Evolutionary conservation across 2,329 filamentous ascomycete species (phyloP).

Genomic region (Fusarium cyanostomum): DNA sequence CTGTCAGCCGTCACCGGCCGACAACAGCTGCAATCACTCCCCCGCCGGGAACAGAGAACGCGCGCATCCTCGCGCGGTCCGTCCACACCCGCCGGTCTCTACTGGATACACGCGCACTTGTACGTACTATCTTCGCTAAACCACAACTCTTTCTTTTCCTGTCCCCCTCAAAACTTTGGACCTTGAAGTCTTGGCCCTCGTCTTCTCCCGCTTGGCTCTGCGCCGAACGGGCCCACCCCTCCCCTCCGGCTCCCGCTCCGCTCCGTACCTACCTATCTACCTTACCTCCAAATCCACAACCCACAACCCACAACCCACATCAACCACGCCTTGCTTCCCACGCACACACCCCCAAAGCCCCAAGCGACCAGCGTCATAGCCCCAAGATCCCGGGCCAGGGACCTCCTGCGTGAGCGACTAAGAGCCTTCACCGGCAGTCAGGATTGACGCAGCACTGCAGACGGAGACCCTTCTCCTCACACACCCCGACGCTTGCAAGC

Average conservation of each 20-base stretch:
- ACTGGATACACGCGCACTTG: conserved; percentile 23
- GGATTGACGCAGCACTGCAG: conserved; percentile 66
- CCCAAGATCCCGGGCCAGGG: conserved; percentile 53
- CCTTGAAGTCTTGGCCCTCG: conserved; percentile 26
- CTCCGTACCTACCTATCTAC: conserved; percentile 22
- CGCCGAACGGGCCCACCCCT: conserved; percentile 37
- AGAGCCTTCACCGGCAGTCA: conserved; percentile 47
- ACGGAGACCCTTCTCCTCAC: conserved; percentile 51
- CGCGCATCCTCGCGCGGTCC: conserved; percentile 34
- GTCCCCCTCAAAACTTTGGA: conserved; percentile 4
- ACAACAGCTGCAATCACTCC: conserved; percentile 21
- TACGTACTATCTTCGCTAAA: conserved; percentile 29
- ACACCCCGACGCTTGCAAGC: conserved; percentile 59
- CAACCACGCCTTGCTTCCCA: conserved; percentile 37
- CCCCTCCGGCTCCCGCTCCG: conserved; percentile 35
- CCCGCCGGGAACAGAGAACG: neutral
- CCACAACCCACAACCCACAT: conserved; percentile 23
- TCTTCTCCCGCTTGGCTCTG: conserved; percentile 17
- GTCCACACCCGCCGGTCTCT: conserved; percentile 28
- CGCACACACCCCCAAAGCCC: conserved; percentile 40
- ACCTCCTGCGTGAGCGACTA: conserved; percentile 46
- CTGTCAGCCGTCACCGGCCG: conserved; percentile 24
- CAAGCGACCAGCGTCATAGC: conserved; percentile 54
- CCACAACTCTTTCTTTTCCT: conserved; percentile 5
- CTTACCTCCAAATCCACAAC: conserved; percentile 24